Evolutionary conservation across 179 eudicot species (phyloP).

Genomic region (Corrigiola litoralis): DNA sequence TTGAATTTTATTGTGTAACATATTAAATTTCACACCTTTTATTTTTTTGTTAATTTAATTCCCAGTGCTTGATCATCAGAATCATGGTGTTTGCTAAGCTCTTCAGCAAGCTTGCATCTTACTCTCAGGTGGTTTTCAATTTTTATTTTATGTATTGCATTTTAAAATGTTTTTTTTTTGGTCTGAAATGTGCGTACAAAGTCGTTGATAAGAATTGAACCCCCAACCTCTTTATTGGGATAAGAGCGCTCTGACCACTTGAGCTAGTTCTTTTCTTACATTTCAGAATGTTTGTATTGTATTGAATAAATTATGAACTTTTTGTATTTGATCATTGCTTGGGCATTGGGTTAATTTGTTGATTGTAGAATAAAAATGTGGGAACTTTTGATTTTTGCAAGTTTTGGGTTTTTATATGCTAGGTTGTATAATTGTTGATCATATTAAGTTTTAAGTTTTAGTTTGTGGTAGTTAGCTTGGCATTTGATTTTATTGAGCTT

Average conservation of each 20-base stretch:
- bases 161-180: neutral
- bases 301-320: too few relatives aligned
- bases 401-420: neutral
- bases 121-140: constrained; percentile 14
- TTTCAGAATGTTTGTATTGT: too few relatives aligned
- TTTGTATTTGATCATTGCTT: neutral
- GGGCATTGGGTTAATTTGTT: constrained; percentile 1
- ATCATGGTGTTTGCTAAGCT: constrained; percentile 19
- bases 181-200: too few relatives aligned
- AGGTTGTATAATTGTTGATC: neutral
- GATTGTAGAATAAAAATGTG: neutral
- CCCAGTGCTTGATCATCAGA: neutral
- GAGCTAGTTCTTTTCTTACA: too few relatives aligned
- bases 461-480: neutral
- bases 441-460: neutral
- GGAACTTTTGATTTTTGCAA: too few relatives aligned
- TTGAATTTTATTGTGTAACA: neutral
- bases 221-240: too few relatives aligned
- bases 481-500: neutral
- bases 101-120: constrained; percentile 19
- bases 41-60: neutral
- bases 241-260: too few relatives aligned
- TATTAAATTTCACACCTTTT: neutral
- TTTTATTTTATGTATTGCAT: neutral
- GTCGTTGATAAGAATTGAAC: too few relatives aligned